A percentile compares a stretch with the other conserved stretches of the same genome.
phyloP scores from a whole-genome alignment of 2,329 filamentous ascomycete species.

The Cercospora sesami region DNA sequence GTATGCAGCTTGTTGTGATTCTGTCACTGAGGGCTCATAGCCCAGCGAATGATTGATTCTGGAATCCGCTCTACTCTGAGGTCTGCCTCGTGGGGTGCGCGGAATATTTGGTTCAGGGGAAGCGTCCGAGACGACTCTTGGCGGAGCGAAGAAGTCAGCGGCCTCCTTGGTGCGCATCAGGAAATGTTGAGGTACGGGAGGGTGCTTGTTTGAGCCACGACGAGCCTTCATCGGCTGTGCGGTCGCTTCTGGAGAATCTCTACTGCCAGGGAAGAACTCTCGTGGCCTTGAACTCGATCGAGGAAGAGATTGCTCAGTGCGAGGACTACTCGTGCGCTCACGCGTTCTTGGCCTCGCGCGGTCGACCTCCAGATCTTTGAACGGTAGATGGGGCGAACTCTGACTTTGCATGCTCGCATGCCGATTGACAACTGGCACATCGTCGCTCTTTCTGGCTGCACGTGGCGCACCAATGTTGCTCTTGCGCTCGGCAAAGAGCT shows the following conservation, averaged over 20 bases:
- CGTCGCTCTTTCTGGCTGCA: constrained; percentile 18
- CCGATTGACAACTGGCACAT: background rate
- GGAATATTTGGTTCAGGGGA: constrained; percentile 12
- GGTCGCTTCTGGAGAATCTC: constrained; percentile 27
- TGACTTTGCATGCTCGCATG: constrained; percentile 4
- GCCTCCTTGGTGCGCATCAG: constrained; percentile 30
- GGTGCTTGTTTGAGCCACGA: constrained; percentile 21
- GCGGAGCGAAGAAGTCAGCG: constrained; percentile 23
- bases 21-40: background rate
- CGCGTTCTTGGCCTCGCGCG: constrained; percentile 2
- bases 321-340: constrained; percentile 30
- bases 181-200: constrained; percentile 27
- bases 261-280: constrained; percentile 20
- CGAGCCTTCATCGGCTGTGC: constrained; percentile 26
- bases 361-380: constrained; percentile 1
- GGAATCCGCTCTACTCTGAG: constrained; percentile 5
- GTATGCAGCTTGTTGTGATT: constrained; percentile 7
- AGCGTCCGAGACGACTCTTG: constrained; percentile 11
- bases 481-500: constrained; percentile 31
- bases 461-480: constrained; percentile 20
- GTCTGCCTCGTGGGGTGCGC: constrained; percentile 14
- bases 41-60: background rate
- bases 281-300: constrained; percentile 27
- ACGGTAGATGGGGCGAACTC: background rate
- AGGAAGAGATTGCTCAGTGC: constrained; percentile 31